Evolutionary conservation across 208 protist genomes (phyloP), one percentile per base, ranked within the genome.

Genomic region (Dictyostelium gargantuum): DNA sequence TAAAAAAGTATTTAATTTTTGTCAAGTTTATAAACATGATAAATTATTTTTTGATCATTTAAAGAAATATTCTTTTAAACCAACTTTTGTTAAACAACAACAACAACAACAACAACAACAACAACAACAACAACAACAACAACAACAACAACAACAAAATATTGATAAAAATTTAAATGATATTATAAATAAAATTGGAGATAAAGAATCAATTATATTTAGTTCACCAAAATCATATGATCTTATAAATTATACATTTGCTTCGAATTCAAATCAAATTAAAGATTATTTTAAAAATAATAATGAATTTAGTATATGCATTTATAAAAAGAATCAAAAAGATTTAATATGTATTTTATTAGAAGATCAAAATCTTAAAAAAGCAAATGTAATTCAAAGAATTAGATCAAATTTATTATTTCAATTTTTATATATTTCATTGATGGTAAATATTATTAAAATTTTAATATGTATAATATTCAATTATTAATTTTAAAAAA

Each of bases 1-100:
- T 50, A 48, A 66, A 86, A 66, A 48, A 63, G 81, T 66, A n/a
- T 61, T 75, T 38, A 52, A 77, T 23, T 63, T 86, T 48, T 86
- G 48, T 38, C 10, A 46, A 80, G 4, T 17, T 13, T 77, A 77
- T 54, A 35, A 54, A 38, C 23, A 54, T 23, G 23, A 54, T 23
- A 2, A 56, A 19, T 11, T 38, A 77, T 54, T 77, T 38, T 6
- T 6, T 26, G 5, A 21, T 29, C n/a, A 48, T 38, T 38, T 77
- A 44, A 80, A 80, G 19, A 46, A 44, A 1, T 63, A 63, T 44
- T 46, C 50, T 44, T 63, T 63, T 26, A 8, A 58, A 40, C 26
- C 23, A 32, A 4, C 4, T 5, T 44, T 75, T 42, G 1, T 32
- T 13, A 46, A 75, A 48, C 23, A 29, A n/a, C 26, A 54, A 13